phyloP scores from a whole-genome alignment of 208 protist genomes.

The Acanthamoeba sp. region DNA sequence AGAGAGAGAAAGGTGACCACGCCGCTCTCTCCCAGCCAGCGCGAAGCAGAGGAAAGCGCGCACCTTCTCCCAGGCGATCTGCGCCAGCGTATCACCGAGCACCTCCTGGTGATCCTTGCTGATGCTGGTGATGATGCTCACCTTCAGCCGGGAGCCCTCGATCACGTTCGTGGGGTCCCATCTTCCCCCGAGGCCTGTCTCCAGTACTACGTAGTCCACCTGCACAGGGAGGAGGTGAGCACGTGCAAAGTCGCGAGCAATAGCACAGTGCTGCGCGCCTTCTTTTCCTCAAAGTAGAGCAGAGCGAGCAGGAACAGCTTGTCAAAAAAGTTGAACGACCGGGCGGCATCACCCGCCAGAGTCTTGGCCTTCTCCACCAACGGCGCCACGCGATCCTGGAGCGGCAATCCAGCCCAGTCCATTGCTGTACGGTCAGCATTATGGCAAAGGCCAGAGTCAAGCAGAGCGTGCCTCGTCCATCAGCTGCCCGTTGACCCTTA shows the following conservation, averaged over 20 bases:
- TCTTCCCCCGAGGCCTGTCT: background rate
- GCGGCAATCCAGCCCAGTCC: background rate
- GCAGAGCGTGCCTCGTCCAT: background rate
- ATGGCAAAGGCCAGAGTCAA: background rate
- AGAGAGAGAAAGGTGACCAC: no score
- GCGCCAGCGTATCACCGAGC: background rate
- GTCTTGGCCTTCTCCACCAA: constrained; percentile 36
- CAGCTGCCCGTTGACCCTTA: constrained; percentile 26
- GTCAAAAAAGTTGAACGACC: constrained; percentile 33
- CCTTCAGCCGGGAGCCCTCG: background rate
- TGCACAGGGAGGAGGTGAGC: background rate
- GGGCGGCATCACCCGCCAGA: background rate
- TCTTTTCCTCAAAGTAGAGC: constrained; percentile 56
- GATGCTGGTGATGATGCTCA: constrained; percentile 59
- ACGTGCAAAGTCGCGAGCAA: background rate
- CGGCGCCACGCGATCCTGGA: constrained; percentile 20
- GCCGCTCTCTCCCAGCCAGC: no score
- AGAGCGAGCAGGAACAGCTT: constrained; percentile 32
- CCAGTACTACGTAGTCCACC: constrained; percentile 14
- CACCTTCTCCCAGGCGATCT: constrained; percentile 41
- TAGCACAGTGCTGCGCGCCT: background rate
- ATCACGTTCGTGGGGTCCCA: constrained; percentile 49
- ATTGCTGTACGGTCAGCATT: background rate
- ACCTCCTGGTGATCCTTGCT: constrained; percentile 52
- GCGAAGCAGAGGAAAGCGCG: background rate